Conservation (phyloP, 2,329 filamentous ascomycete species). For the Microcyclosporella mali region DNA sequence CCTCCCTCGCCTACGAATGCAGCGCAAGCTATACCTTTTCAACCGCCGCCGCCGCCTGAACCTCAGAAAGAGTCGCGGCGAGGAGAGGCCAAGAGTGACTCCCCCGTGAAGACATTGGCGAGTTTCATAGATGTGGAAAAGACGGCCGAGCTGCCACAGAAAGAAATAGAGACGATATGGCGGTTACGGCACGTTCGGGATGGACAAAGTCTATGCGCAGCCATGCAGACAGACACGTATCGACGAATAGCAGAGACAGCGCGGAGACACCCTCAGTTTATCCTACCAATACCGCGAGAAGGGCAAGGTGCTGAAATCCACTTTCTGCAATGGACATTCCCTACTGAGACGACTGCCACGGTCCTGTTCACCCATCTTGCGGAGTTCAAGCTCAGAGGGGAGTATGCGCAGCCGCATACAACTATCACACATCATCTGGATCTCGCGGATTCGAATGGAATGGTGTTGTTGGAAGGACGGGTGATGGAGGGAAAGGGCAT, state of each 20-base stretch:
- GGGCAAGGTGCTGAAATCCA: slow-evolving; percentile 79
- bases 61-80: slow-evolving; percentile 32
- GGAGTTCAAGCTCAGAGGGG: slow-evolving; percentile 84
- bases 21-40: slow-evolving; percentile 27
- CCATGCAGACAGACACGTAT: slow-evolving; percentile 70
- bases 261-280: slow-evolving; percentile 74
- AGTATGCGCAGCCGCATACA: slow-evolving; percentile 87
- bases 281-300: slow-evolving; percentile 72
- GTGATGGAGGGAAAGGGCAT: slow-evolving; percentile 73
- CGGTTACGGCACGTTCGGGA: slow-evolving; percentile 74
- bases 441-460: slow-evolving; percentile 62
- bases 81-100: slow-evolving; percentile 22
- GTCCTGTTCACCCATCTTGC: slow-evolving; percentile 90
- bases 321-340: slow-evolving; percentile 94
- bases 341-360: slow-evolving; percentile 52
- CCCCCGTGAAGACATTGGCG: slow-evolving; percentile 57
- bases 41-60: slow-evolving; percentile 33
- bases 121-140: slow-evolving; percentile 77
- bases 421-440: slow-evolving; percentile 90
- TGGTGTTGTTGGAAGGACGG: slow-evolving; percentile 81
- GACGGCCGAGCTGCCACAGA: slow-evolving; percentile 61
- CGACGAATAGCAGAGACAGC: slow-evolving; percentile 64
- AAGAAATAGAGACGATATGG: slow-evolving; percentile 86
- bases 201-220: slow-evolving; percentile 72
- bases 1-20: slow-evolving; percentile 23